Percentiles rank a stretch among this genome's conserved stretches.
phyloP scores from a whole-genome alignment of 2,329 filamentous ascomycete genomes.

The Verticillium dahliae region DNA sequence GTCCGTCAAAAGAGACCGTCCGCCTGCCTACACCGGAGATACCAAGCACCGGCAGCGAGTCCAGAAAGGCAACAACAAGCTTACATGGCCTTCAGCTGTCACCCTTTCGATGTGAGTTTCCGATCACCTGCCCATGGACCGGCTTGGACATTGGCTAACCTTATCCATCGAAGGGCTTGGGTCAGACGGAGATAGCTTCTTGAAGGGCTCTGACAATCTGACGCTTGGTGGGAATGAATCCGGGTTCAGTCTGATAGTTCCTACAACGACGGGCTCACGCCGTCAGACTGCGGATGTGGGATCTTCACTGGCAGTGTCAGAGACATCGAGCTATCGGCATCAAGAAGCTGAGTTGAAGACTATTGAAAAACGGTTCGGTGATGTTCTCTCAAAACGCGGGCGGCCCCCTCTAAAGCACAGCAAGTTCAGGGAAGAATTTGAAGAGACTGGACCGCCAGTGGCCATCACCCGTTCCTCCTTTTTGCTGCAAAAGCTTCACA shows the following conservation, averaged over 20 bases:
- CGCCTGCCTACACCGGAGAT: background rate
- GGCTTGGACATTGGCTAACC: background rate
- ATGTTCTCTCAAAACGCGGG: slow-evolving; percentile 22
- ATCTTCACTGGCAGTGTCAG: slow-evolving; percentile 19
- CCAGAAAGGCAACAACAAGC: slow-evolving; percentile 20
- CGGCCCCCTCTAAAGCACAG: slow-evolving; percentile 22
- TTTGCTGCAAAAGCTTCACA: slow-evolving; percentile 27
- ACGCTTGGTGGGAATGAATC: slow-evolving; percentile 7
- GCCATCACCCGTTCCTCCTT: slow-evolving; percentile 16
- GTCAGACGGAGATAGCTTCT: background rate
- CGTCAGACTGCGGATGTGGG: background rate
- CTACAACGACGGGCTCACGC: background rate
- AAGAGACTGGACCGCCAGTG: slow-evolving; percentile 11
- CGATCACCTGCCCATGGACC: background rate
- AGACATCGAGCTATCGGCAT: slow-evolving; percentile 28
- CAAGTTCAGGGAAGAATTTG: slow-evolving; percentile 35
- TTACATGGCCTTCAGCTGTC: slow-evolving; percentile 27
- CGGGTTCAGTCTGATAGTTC: slow-evolving; percentile 8
- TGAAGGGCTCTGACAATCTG: background rate
- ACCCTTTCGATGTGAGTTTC: slow-evolving; percentile 24
- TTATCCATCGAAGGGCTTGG: slow-evolving; percentile 14
- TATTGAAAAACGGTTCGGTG: slow-evolving; percentile 33
- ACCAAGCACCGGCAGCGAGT: slow-evolving; percentile 1
- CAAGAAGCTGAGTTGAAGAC: slow-evolving; percentile 30
- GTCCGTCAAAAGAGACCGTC: slow-evolving; percentile 6